Conservation (phyloP, 345 rosid species). For the Aquilaria malaccensis region DNA sequence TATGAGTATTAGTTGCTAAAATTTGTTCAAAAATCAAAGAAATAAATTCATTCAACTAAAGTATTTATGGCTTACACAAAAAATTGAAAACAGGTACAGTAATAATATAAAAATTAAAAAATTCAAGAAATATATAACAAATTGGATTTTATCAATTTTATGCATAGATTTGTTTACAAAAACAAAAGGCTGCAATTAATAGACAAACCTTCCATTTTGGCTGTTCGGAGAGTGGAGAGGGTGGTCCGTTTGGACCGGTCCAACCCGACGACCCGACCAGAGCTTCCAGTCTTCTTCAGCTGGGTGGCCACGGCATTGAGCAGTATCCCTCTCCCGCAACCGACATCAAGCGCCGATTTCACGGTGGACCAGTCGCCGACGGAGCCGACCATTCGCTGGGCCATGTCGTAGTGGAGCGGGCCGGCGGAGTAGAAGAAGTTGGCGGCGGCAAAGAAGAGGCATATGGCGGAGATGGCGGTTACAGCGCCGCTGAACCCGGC, state of each 20-base stretch:
- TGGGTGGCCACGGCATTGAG: constrained; percentile 90
- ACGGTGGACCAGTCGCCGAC: constrained; percentile 88
- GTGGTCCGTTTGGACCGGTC: constrained; percentile 73
- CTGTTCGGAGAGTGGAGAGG: constrained; percentile 84
- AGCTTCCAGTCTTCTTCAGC: constrained; percentile 89
- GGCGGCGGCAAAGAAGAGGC: constrained; percentile 71
- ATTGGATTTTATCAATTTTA: background rate
- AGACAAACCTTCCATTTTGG: constrained; percentile 67
- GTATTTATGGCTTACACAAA: too few species aligned
- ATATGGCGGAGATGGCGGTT: constrained; percentile 60
- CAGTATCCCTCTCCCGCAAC: constrained; percentile 90
- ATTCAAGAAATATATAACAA: background rate
- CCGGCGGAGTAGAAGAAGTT: constrained; percentile 84
- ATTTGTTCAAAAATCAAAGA: too few species aligned
- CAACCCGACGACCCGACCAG: constrained; percentile 92
- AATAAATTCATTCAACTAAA: too few species aligned
- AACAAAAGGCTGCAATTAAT: background rate
- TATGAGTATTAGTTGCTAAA: too few species aligned
- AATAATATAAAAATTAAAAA: background rate
- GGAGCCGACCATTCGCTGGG: constrained; percentile 77
- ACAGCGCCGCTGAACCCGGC: constrained; percentile 78
- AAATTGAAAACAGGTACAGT: too few species aligned
- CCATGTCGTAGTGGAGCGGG: constrained; percentile 75
- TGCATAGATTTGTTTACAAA: background rate
- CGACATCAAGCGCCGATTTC: constrained; percentile 80